phyloP scores from a whole-genome alignment of 169 alveolate genomes.

The Plasmodium malariae region DNA sequence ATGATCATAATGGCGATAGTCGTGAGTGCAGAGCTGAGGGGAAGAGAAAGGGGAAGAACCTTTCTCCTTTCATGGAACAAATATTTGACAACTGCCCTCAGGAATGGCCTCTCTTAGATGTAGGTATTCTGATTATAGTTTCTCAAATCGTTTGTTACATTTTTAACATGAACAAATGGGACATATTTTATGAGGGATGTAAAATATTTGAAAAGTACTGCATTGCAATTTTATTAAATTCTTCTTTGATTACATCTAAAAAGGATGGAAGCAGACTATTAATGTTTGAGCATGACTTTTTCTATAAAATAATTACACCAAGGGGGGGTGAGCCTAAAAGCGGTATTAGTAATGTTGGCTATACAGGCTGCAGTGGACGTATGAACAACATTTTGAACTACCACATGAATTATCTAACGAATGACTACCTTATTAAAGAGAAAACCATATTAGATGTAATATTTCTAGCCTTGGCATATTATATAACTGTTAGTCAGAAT shows the following conservation, averaged over 20 bases:
- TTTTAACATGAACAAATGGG: conserved; percentile 39
- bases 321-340: not conserved
- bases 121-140: conserved; percentile 51
- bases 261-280: conserved; percentile 35
- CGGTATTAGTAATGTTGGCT: too few relatives aligned
- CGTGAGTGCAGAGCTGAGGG: not conserved
- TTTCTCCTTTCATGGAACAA: conserved; percentile 61
- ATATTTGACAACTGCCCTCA: conserved; percentile 29
- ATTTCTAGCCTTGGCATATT: conserved; percentile 61
- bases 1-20: not conserved
- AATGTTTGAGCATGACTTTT: conserved; percentile 70
- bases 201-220: conserved; percentile 50
- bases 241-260: conserved; percentile 37
- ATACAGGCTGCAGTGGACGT: too few relatives aligned
- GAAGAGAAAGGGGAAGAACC: not conserved
- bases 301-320: conserved; percentile 28
- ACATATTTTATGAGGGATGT: conserved; percentile 24
- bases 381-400: conserved; percentile 4
- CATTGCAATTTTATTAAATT: conserved; percentile 60
- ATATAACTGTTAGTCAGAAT: conserved; percentile 61
- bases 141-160: conserved; percentile 64
- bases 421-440: conserved; percentile 55
- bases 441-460: conserved; percentile 60
- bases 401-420: conserved; percentile 27
- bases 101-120: conserved; percentile 69